A percentile compares a stretch with the other conserved stretches of the same genome.
Evolutionary conservation across 345 rosid species (phyloP).

Genomic region (Luvunga scandens): DNA sequence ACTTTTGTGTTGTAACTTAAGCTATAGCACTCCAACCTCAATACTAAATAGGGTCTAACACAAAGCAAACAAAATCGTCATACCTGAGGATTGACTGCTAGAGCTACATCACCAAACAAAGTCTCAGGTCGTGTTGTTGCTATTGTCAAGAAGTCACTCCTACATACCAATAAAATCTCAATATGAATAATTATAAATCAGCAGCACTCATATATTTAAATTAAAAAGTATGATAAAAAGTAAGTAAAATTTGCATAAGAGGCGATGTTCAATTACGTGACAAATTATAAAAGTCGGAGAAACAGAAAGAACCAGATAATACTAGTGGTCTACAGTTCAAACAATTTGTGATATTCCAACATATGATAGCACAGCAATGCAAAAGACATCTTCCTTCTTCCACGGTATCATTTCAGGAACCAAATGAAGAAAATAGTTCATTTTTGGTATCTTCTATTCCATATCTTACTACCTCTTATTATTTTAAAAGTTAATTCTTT

Average conservation of each 20-base stretch:
- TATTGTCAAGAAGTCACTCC: slow-evolving; percentile 81
- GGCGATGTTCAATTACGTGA: neutral
- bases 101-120: slow-evolving; percentile 91
- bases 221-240: neutral
- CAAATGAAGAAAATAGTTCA: neutral
- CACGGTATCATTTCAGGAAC: neutral
- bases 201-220: neutral
- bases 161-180: slow-evolving; percentile 31
- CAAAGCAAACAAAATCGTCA: slow-evolving; percentile 2
- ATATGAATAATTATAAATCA: slow-evolving; percentile 14
- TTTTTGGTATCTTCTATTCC: neutral
- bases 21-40: too few species aligned
- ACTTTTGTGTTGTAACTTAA: too few species aligned
- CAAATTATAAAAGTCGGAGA: neutral
- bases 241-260: neutral
- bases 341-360: neutral
- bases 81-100: slow-evolving; percentile 95
- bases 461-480: neutral
- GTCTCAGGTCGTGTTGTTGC: slow-evolving; percentile 99
- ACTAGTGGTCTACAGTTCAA: neutral
- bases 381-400: neutral
- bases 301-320: neutral
- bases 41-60: neutral
- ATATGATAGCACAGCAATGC: neutral
- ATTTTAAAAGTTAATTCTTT: neutral